Conservation (phyloP, 805 yeast species). For the Kuraishia cidri region DNA sequence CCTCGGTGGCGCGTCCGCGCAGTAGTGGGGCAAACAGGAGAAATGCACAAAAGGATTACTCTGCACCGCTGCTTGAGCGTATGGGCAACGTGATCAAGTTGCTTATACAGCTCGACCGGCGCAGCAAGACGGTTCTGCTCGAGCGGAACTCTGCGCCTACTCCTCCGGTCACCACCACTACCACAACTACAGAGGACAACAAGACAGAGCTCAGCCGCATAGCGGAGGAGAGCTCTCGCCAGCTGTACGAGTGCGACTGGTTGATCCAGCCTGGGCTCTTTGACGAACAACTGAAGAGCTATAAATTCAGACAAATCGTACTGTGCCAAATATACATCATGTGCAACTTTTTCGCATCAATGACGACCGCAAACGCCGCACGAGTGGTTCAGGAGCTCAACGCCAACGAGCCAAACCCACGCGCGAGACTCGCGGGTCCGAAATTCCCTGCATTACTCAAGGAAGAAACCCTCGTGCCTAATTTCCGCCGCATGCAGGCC, state of each 20-base stretch:
- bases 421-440: background rate
- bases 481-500: no score
- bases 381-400: background rate
- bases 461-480: no score
- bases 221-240: conserved; percentile 6
- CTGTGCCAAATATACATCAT: conserved; percentile 15
- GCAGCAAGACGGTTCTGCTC: background rate
- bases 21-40: background rate
- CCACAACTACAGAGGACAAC: background rate
- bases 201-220: conserved; percentile 2
- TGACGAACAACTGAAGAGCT: conserved; percentile 8
- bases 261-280: conserved; percentile 14
- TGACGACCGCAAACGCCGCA: conserved; percentile 3
- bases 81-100: background rate
- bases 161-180: no score
- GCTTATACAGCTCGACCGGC: conserved; percentile 1
- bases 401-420: background rate
- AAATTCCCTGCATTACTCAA: background rate
- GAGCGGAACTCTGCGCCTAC: background rate
- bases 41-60: background rate
- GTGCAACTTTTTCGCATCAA: conserved; percentile 10
- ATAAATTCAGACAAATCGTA: conserved; percentile 9
- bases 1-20: background rate
- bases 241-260: conserved; percentile 18
- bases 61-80: background rate